These are phyloP conservation scores for Casuarina glauca DNA, from an alignment of 306 rosid species.

Conservation along the genomic window DNA sequence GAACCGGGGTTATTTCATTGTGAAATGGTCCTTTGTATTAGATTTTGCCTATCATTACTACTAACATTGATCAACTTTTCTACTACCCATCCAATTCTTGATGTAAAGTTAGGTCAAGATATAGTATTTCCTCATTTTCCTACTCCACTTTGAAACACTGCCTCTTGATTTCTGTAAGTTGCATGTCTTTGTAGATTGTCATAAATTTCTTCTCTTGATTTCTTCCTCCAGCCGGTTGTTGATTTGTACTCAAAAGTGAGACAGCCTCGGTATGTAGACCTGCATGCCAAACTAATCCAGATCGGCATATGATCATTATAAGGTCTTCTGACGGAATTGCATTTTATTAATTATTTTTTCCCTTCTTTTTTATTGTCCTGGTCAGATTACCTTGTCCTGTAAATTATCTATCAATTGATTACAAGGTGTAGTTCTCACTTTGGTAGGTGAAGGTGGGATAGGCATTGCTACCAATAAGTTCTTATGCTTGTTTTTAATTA, in stretches of 20 bases:
- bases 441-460: conserved; percentile 3
- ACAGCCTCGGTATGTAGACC: background rate
- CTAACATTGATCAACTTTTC: background rate
- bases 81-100: background rate
- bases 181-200: background rate
- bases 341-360: background rate
- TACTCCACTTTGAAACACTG: background rate
- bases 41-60: background rate
- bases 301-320: background rate
- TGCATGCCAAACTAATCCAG: background rate
- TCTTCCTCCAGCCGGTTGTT: background rate
- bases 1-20: background rate
- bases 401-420: background rate
- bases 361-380: background rate
- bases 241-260: background rate
- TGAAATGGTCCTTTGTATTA: background rate
- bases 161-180: background rate
- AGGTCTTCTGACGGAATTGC: background rate
- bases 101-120: background rate
- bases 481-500: conserved; percentile 22
- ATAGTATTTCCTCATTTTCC: background rate
- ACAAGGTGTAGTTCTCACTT: background rate
- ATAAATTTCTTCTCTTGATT: background rate
- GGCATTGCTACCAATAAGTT: conserved; percentile 9
- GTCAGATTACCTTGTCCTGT: background rate